Conservation (phyloP, 2,329 filamentous ascomycete species). For the Alternaria sp. region DNA sequence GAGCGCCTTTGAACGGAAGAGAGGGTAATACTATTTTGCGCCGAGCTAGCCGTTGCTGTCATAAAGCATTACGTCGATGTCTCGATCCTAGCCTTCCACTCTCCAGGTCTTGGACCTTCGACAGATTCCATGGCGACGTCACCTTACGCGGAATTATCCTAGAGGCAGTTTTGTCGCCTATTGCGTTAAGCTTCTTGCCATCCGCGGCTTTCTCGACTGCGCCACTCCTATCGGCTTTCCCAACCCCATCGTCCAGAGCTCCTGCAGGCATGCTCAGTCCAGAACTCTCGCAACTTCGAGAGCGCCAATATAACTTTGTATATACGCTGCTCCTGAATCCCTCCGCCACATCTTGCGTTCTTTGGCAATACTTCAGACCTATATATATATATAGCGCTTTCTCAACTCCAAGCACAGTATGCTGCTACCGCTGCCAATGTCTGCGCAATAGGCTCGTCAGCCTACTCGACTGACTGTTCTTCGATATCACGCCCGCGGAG, state of each 20-base stretch:
- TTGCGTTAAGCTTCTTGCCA: not conserved
- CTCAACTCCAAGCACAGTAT: not conserved
- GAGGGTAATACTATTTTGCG: no score
- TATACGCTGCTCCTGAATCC: not conserved
- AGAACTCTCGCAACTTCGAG: not conserved
- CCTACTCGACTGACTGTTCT: not conserved
- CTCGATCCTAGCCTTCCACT: not conserved
- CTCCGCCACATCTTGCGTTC: fast-evolving
- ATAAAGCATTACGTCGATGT: no score
- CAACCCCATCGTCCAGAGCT: not conserved
- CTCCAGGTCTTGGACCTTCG: not conserved
- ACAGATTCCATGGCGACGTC: not conserved
- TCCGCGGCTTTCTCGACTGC: not conserved
- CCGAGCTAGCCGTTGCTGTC: no score
- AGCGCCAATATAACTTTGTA: not conserved
- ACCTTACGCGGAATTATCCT: fast-evolving
- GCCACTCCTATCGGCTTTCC: not conserved
- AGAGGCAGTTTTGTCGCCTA: not conserved
- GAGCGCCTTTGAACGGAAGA: no score
- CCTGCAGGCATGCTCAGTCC: not conserved
- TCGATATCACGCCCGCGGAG: not conserved
- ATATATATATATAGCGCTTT: not conserved
- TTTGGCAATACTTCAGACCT: not conserved
- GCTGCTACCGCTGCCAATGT: not conserved
- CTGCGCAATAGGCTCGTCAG: not conserved